These are phyloP conservation scores for Perkinsus marinus DNA, from an alignment of 169 alveolate genomes.

Conservation along the genomic window DNA sequence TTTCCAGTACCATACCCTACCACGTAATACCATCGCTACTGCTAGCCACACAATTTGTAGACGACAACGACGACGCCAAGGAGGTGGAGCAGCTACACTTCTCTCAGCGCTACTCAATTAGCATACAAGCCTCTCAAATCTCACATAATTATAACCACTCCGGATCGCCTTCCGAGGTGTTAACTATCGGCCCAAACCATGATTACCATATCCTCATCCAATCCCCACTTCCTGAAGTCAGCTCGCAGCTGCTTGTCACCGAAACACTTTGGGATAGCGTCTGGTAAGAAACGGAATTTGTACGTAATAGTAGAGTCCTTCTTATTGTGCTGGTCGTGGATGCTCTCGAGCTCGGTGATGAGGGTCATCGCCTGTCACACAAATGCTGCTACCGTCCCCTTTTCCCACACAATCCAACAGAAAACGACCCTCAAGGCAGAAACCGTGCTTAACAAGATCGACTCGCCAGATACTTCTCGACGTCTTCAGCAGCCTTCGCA, in stretches of 20 bases:
- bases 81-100: too few species aligned
- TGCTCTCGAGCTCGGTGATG: neutral
- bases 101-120: too few species aligned
- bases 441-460: neutral
- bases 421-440: neutral
- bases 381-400: neutral
- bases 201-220: neutral
- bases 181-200: too few species aligned
- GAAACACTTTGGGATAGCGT: neutral
- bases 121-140: too few species aligned
- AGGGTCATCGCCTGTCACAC: neutral
- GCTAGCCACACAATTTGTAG: too few species aligned
- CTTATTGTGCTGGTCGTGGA: neutral
- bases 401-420: neutral
- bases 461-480: neutral
- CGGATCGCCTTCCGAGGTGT: too few species aligned
- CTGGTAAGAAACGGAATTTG: neutral
- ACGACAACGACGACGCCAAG: too few species aligned
- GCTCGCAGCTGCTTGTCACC: neutral
- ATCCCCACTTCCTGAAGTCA: neutral
- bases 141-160: too few species aligned
- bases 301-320: neutral
- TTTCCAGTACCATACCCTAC: too few species aligned
- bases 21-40: too few species aligned
- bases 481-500: neutral